Percentiles rank a stretch among this genome's conserved stretches.
Evolutionary conservation across 345 rosid genomes (phyloP).

Genomic region (Jatropha curcas): DNA sequence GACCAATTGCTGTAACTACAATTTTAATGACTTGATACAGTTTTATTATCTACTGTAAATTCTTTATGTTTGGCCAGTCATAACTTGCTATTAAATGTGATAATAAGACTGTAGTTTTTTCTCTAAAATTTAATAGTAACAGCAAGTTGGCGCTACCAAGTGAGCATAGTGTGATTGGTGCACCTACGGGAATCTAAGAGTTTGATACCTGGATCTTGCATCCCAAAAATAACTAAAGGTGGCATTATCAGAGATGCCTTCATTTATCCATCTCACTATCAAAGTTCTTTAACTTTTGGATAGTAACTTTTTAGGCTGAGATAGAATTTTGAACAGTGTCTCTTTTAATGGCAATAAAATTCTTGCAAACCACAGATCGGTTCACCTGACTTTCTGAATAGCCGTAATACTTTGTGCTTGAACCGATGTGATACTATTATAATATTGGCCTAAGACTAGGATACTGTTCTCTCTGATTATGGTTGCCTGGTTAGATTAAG

Average conservation of each 20-base stretch:
- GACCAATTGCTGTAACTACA: not conserved
- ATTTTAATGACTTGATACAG: not conserved
- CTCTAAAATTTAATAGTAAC: not conserved
- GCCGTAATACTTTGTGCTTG: not conserved
- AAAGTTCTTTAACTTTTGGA: not conserved
- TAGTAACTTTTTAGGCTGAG: not conserved
- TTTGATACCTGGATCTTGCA: not conserved
- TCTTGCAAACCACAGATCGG: not conserved
- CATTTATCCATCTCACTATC: not conserved
- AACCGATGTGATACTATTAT: not conserved
- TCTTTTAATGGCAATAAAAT: not conserved
- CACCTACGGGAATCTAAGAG: not conserved
- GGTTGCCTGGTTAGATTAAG: not conserved
- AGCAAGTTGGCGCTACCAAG: not conserved
- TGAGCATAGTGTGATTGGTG: not conserved
- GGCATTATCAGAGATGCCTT: no score
- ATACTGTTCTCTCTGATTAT: not conserved
- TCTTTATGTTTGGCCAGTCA: not conserved
- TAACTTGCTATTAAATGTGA: not conserved
- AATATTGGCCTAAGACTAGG: conserved; percentile 5
- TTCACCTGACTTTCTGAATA: not conserved
- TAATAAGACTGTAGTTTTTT: not conserved
- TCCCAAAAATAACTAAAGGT: not conserved
- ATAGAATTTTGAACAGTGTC: not conserved
- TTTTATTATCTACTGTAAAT: not conserved